Evolutionary conservation across 73 alveolate genomes (phyloP), one percentile per base, ranked within the genome.

Genomic region (Paramecium sexaurelia): DNA sequence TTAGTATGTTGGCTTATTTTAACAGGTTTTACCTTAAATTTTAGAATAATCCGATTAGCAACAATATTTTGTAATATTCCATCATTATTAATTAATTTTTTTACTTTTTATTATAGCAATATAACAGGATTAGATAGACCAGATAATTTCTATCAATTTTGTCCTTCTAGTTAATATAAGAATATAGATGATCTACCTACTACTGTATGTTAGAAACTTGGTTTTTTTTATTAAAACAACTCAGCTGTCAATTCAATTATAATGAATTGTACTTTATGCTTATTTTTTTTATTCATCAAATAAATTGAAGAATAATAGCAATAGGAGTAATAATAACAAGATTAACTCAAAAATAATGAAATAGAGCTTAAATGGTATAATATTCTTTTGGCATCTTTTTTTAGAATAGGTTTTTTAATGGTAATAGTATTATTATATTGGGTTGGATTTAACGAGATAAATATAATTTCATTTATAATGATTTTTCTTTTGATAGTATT

Each of bases 371-470:
- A 39, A 10, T 78, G 90, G 90, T 22, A 11, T 19, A 37, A 41
- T 22, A 78, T 78, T 6, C 2, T 13, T 19, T 37, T 78, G 6
- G 71, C 90, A 11, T 19, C 41, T 19, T 78, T 40, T 13, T 78
- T 78, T 41, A 39, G 27, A 78, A 78, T 78, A 0, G 26, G 55
- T 0, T 40, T 40, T 24, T 41, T n/a, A 3, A 19, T 43, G 1
- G 40, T 40, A 0, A 39, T 78, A 3, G 27, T 78, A 11, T 39
- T 78, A 43, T 22, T 78, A 10, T 78, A 78, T 78, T 41, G 68
- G 68, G 90, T 78, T 41, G 90, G 90, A 41, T 78, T 78, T 24
- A 39, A 78, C 22, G 43, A 78, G 39, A 78, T 78, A 20, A 78
- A 78, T 78, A 26, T 78, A 26, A 45, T 78, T 22, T 78, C 15